Evolutionary conservation across 208 protist genomes (phyloP).

Genomic region (Acanthamoeba polyphaga): DNA sequence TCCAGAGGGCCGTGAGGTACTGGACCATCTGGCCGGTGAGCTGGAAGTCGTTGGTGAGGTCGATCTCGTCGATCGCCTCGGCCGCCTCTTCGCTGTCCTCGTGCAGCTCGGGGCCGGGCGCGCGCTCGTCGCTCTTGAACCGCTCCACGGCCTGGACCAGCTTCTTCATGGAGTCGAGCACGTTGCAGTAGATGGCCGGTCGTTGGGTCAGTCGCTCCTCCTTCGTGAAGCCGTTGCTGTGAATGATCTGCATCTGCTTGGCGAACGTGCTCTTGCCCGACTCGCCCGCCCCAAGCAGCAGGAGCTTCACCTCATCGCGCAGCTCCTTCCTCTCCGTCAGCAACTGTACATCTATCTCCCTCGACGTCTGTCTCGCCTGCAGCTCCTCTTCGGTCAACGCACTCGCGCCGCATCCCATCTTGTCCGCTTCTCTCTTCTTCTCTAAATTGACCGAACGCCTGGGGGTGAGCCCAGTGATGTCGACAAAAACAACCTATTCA

Average conservation of each 20-base stretch:
- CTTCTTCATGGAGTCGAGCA: slow-evolving; percentile 61
- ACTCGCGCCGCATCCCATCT: not conserved
- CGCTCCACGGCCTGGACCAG: slow-evolving; percentile 18
- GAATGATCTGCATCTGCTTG: slow-evolving; percentile 91
- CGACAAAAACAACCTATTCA: too few species aligned
- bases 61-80: not conserved
- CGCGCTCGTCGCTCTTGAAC: not conserved
- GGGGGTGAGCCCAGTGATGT: too few species aligned
- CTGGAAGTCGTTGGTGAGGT: slow-evolving; percentile 42
- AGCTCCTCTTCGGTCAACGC: slow-evolving; percentile 40
- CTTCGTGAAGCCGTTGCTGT: slow-evolving; percentile 65
- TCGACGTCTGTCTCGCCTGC: not conserved
- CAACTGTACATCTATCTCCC: slow-evolving; percentile 68
- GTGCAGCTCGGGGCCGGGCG: not conserved
- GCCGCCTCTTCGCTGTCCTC: slow-evolving; percentile 41
- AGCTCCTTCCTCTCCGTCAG: slow-evolving; percentile 25
- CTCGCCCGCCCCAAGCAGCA: slow-evolving; percentile 84
- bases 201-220: slow-evolving; percentile 24
- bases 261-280: slow-evolving; percentile 88
- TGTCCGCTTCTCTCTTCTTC: too few species aligned
- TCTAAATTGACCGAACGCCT: too few species aligned
- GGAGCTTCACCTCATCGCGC: slow-evolving; percentile 74
- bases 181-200: slow-evolving; percentile 60
- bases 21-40: slow-evolving; percentile 76
- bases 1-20: slow-evolving; percentile 87